Base-by-base conservation (phyloP, 352 stramenopile genomes). In the Globisporangium paddicum region DNA sequence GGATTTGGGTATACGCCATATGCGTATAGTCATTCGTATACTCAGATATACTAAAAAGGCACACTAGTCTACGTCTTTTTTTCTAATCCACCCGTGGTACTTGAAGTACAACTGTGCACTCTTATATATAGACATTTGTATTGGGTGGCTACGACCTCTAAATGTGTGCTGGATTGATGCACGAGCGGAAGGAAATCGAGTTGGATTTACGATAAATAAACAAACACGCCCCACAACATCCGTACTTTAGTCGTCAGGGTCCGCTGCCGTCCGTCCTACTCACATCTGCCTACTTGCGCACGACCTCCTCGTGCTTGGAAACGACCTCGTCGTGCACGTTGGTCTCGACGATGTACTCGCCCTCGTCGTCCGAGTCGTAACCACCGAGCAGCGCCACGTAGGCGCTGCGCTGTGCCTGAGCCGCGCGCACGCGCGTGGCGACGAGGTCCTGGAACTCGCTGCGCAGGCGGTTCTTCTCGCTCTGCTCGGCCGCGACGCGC, bases 361-460 rank as follows among this genome's bases (percentile, higher is more conserved):
- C 71, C 38, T 95, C 86, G 67, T 93, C 75, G 50, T 95, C 80
- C 54, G 70, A 86, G 74, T 93, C 86, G 69, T 95, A 93, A 58
- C 86, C 86, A 58, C 71, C 66, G 18, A 90, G 62, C 45, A 93
- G 64, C 38, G 76, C 75, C 1, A 95, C 58, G 73, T 93, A 91
- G 54, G 82, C 75, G 37, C 70, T 66, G 49, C 84, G 84, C 21
- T 64, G 70, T 2, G 55, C 59, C 8, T 58, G 53, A 4, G 64
- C 68, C 7, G 63, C 55, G 10, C 53, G 52, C 42, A 72, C 46
- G 53, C 81, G 85, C 58, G 68, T 58, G n/a, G 72, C 35, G 21
- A 94, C 18, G 47, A 91, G 63, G n/a, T 86, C 79, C 30, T 82
- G 78, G 66, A 93, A 93, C 60, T 90, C 78, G 9, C 84, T 57